Evolutionary conservation across 139 green algal species (phyloP).

Genomic region (Nannochloris sp.): DNA sequence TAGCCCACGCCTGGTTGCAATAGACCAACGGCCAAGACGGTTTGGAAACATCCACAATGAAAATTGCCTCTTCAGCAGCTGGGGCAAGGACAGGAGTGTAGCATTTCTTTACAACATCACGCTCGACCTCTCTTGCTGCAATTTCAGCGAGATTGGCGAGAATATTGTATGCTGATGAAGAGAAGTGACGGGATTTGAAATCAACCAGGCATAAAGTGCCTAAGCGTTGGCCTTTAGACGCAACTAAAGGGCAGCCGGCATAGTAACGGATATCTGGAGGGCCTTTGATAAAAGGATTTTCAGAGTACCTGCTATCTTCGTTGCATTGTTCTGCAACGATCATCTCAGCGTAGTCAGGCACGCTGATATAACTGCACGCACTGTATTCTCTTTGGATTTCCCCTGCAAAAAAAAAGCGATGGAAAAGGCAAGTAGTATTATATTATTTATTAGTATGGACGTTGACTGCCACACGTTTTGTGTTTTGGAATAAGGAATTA

Average conservation of each 20-base stretch:
- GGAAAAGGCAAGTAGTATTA: no score
- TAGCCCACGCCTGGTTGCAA: not conserved
- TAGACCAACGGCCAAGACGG: not conserved
- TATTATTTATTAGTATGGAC: no score
- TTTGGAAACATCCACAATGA: not conserved
- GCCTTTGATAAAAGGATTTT: not conserved
- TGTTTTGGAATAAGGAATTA: no score
- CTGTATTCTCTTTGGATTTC: not conserved
- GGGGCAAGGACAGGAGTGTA: not conserved
- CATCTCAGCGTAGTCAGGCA: not conserved
- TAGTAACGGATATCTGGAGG: slow-evolving; percentile 1
- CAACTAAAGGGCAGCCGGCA: not conserved
- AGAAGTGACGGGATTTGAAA: not conserved
- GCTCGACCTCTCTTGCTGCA: not conserved
- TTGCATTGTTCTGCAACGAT: not conserved
- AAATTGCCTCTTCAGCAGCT: not conserved
- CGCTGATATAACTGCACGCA: not conserved
- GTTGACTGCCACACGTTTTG: no score
- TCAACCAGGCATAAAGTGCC: not conserved
- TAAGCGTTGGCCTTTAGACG: not conserved
- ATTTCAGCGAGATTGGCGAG: not conserved
- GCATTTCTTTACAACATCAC: not conserved
- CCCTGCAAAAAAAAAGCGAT: not conserved
- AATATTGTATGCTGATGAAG: not conserved
- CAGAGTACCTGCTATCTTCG: not conserved